phyloP scores from a whole-genome alignment of 2,329 filamentous ascomycete genomes.

The Immersiporthe knoxdaviesiana region DNA sequence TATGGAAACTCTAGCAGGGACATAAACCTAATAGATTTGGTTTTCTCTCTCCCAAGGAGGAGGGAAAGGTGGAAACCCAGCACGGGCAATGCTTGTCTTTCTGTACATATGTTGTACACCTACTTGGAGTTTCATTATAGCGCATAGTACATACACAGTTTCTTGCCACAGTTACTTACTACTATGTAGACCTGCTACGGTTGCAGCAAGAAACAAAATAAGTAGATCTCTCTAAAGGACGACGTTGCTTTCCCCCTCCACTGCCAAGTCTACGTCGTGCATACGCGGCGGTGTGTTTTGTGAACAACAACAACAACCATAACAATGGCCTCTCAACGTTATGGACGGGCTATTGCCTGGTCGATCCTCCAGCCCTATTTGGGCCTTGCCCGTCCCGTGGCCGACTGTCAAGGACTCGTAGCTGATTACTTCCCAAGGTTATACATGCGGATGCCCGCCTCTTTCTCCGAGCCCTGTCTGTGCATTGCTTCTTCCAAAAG shows the following conservation, averaged over 20 bases:
- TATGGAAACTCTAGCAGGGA: not conserved
- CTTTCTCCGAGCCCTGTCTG: not conserved
- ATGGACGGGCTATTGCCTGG: conserved; percentile 1
- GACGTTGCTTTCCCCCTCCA: not conserved
- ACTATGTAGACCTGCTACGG: too few relatives aligned
- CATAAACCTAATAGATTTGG: not conserved
- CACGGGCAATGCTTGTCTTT: not conserved
- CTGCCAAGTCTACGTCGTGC: conserved; percentile 3
- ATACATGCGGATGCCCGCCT: not conserved
- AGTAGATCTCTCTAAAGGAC: not conserved
- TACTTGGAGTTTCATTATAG: too few relatives aligned
- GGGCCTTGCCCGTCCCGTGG: not conserved
- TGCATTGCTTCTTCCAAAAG: not conserved
- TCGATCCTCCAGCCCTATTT: not conserved
- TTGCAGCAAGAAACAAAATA: not conserved
- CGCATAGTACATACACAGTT: too few relatives aligned
- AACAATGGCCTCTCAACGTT: not conserved
- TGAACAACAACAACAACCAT: too few relatives aligned
- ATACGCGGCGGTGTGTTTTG: conserved; percentile 1
- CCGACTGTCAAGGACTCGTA: not conserved
- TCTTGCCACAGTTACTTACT: too few relatives aligned
- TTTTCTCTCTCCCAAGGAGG: not conserved
- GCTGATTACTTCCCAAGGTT: too few relatives aligned
- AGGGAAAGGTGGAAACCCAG: not conserved
- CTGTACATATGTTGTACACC: too few relatives aligned